Base-by-base conservation (phyloP, 148 eudicot species). In the Oxyria digyna region DNA sequence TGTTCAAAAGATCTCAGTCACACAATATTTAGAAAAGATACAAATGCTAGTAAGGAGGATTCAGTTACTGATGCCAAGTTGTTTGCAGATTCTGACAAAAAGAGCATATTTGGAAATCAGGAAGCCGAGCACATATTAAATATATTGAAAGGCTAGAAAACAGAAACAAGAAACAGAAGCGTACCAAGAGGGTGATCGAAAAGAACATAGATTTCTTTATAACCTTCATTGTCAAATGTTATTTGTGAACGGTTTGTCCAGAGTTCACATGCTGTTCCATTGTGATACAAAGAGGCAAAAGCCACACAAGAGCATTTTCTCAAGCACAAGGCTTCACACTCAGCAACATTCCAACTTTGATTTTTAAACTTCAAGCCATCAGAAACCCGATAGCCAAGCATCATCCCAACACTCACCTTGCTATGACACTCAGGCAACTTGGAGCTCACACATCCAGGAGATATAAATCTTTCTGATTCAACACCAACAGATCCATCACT, bases 191-290 rank as follows among this genome's bases (percentile, higher is more conserved):
- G 62, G 32, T 6, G 62, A 55, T 23, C 62, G 3, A 55, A 24
- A 24, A 55, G 62, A 26, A 55, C 33, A 23, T 24, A 55, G n/a
- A 55, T 24, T 11, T 55, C 62, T 27, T 7, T 55, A 9, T 26
- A 52, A 9, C 59, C 59, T 23, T 52, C 29, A 0, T 20, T 24
- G 59, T 52, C 29, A 1, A 23, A 55, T 10, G 31, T n/a, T 9
- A 75, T 45, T 17, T 46, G 37, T 8, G 78, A 48, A 38, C 6
- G 20, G 43, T 72, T 68, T n/a, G 45, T 52, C 79, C 81, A 81
- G 35, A 81, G 41, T 66, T 81, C 67, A 74, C 85, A 81, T 3
- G 82, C 85, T 0, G 80, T 81, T 18, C 72, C 72, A 62, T 75
- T 78, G 10, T 67, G 32, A 62, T 71, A 65, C 13, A 69, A 21